Conservation (phyloP, 208 protist species). For the Crithidia mellificae region DNA sequence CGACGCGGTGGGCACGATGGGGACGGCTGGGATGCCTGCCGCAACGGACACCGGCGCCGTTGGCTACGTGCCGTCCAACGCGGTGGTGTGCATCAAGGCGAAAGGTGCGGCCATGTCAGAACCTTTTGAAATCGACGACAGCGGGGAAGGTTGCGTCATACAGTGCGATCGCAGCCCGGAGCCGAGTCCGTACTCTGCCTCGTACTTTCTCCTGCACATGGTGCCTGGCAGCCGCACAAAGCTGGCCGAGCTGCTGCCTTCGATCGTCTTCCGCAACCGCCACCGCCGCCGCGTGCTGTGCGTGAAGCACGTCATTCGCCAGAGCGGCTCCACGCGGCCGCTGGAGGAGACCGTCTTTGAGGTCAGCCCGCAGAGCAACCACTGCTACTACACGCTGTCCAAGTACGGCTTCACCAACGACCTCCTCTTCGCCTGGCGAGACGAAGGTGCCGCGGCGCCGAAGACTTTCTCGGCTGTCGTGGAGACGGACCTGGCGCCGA, state of each 20-base stretch:
- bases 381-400: constrained; percentile 29
- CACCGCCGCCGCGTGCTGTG: constrained; percentile 22
- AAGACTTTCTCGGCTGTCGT: constrained; percentile 25
- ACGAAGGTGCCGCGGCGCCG: neutral
- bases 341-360: constrained; percentile 28
- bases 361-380: constrained; percentile 19
- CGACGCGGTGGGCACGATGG: constrained; percentile 31
- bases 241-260: constrained; percentile 29
- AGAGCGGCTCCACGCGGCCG: constrained; percentile 7
- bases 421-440: constrained; percentile 42
- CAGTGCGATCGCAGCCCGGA: constrained; percentile 27
- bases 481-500: constrained; percentile 37
- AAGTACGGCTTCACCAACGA: constrained; percentile 46
- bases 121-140: constrained; percentile 34
- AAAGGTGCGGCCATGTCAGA: constrained; percentile 29
- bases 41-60: constrained; percentile 3
- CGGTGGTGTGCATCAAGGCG: constrained; percentile 26
- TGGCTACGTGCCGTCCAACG: constrained; percentile 34
- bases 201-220: constrained; percentile 28
- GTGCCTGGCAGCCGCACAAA: constrained; percentile 7
- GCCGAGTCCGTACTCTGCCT: constrained; percentile 13
- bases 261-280: constrained; percentile 33
- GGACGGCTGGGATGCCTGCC: constrained; percentile 17
- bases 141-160: constrained; percentile 27
- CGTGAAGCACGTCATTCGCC: constrained; percentile 32